Percentiles rank a stretch among this genome's conserved stretches.
Conservation (phyloP, 192 early-diverging fungal species). For the Rhizoclosmatium globosum region DNA sequence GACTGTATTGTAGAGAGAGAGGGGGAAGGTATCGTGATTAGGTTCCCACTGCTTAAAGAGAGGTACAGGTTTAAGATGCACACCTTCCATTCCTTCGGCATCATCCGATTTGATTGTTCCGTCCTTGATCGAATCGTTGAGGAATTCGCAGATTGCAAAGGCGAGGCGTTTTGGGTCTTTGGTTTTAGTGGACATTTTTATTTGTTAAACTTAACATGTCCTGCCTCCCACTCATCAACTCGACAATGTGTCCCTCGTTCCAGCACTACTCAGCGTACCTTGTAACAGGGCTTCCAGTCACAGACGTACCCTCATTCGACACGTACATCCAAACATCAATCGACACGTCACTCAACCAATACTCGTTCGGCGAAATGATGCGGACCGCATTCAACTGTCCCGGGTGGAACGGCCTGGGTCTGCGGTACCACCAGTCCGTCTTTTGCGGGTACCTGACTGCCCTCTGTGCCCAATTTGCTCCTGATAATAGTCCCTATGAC, state of each 20-base stretch:
- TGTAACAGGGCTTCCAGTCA: not conserved
- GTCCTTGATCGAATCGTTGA: slow-evolving; percentile 71
- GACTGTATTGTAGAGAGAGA: slow-evolving; percentile 55
- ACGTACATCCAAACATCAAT: not conserved
- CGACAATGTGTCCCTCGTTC: not conserved
- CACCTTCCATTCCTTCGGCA: slow-evolving; percentile 83
- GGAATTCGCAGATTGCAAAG: slow-evolving; percentile 85
- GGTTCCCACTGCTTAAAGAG: not conserved
- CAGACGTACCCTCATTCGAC: not conserved
- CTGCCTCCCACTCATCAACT: not conserved
- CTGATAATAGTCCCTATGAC: not conserved
- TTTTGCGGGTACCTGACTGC: not conserved
- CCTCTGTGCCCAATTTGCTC: not conserved
- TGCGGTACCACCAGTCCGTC: not conserved
- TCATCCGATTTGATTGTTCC: slow-evolving; percentile 80
- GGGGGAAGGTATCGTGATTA: slow-evolving; percentile 2
- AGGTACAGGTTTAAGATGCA: not conserved
- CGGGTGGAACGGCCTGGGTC: slow-evolving; percentile 8
- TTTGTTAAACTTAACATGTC: too few relatives aligned
- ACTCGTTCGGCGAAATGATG: not conserved
- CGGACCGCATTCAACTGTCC: not conserved
- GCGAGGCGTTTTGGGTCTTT: slow-evolving; percentile 62
- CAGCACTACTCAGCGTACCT: not conserved
- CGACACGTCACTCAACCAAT: not conserved
- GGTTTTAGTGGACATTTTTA: not conserved